A percentile compares a stretch with the other conserved stretches of the same genome.
Conservation (phyloP, 495 filamentous ascomycete species). For the Clavariopsis aquatica region DNA sequence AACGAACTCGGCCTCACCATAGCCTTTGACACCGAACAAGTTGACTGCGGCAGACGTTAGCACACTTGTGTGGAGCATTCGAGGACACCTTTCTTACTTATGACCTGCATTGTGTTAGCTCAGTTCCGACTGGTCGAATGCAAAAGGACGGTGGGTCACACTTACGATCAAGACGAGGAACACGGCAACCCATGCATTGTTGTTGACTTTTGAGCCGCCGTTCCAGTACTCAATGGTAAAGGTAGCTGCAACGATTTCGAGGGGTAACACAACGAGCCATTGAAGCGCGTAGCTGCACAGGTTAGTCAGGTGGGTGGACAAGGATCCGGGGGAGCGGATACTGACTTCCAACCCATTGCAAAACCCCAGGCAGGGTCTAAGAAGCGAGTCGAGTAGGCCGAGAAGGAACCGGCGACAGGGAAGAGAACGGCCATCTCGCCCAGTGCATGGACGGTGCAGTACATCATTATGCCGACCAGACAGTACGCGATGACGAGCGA, state of each 20-base stretch:
- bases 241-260: constrained; percentile 89
- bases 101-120: neutral
- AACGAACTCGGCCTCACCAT: constrained; percentile 49
- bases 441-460: constrained; percentile 86
- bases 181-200: constrained; percentile 75
- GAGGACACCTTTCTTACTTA: neutral
- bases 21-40: constrained; percentile 47
- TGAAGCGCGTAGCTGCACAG: constrained; percentile 73
- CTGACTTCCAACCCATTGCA: constrained; percentile 94
- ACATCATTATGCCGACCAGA: constrained; percentile 86
- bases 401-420: constrained; percentile 90
- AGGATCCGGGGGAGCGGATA: constrained; percentile 29
- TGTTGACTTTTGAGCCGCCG: constrained; percentile 52
- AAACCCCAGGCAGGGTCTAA: constrained; percentile 96
- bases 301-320: constrained; percentile 28
- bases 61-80: neutral
- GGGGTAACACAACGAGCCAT: constrained; percentile 84
- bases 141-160: neutral
- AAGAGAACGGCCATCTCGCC: constrained; percentile 91
- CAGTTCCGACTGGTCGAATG: neutral
- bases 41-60: constrained; percentile 37
- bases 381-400: constrained; percentile 88
- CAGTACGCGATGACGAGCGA: constrained; percentile 78
- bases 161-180: constrained; percentile 43
- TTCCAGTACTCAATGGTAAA: constrained; percentile 90